phyloP scores from a whole-genome alignment of 2,329 filamentous ascomycete species.

The Ophiostoma tasmaniense region DNA sequence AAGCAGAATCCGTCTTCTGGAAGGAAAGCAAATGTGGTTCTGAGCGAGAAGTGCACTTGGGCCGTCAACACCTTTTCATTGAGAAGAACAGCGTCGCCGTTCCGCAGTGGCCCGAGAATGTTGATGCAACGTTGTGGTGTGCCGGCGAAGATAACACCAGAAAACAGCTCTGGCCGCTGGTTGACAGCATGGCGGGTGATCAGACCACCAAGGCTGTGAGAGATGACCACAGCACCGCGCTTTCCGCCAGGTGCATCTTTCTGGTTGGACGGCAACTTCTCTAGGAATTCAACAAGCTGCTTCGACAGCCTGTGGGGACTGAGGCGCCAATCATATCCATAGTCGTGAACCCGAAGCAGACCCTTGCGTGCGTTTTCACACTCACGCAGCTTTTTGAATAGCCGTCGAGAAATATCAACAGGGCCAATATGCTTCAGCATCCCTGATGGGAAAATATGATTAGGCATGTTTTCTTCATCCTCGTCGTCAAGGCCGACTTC shows the following conservation, averaged over 20 bases:
- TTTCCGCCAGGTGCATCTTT: conserved; percentile 46
- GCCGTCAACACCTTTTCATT: conserved; percentile 86
- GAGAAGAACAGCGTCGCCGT: conserved; percentile 85
- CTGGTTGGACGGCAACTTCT: conserved; percentile 65
- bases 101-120: conserved; percentile 78
- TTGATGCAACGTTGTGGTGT: conserved; percentile 82
- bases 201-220: conserved; percentile 79
- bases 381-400: conserved; percentile 69
- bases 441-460: conserved; percentile 74
- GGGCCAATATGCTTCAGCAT: conserved; percentile 90
- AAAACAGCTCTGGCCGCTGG: conserved; percentile 72
- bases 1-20: conserved; percentile 85
- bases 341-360: conserved; percentile 73
- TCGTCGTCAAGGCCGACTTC: conserved; percentile 75
- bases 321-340: conserved; percentile 90
- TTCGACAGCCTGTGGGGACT: conserved; percentile 69
- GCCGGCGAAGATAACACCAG: conserved; percentile 78
- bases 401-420: conserved; percentile 75
- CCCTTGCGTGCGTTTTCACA: conserved; percentile 65
- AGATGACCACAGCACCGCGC: conserved; percentile 69
- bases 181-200: conserved; percentile 87
- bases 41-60: conserved; percentile 85
- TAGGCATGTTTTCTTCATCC: conserved; percentile 74
- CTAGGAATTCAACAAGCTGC: conserved; percentile 64
- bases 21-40: conserved; percentile 76